Conservation (phyloP, 2,329 filamentous ascomycete genomes). For the Leptographium wingfieldii region DNA sequence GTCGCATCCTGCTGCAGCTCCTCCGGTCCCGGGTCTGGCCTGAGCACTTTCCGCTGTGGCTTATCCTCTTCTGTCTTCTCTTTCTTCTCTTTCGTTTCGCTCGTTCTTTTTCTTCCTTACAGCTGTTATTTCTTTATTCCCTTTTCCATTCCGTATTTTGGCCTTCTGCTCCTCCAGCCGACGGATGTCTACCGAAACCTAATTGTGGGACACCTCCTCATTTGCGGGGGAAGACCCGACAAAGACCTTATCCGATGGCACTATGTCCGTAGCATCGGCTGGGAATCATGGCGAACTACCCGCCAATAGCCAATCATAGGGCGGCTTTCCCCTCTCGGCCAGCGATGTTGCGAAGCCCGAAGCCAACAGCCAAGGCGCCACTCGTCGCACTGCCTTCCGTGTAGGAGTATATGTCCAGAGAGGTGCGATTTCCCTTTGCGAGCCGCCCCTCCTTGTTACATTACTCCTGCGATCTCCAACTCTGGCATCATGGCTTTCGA, state of each 20-base stretch:
- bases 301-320: background rate
- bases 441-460: background rate
- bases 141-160: background rate
- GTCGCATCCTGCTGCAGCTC: too few relatives aligned
- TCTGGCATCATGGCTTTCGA: constrained; percentile 5
- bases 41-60: too few relatives aligned
- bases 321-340: background rate
- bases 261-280: background rate
- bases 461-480: background rate
- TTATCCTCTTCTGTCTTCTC: background rate
- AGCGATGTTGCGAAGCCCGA: constrained; percentile 1
- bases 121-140: background rate
- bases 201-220: background rate
- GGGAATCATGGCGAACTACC: background rate
- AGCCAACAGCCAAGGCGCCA: background rate
- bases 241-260: background rate
- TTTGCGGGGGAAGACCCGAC: background rate
- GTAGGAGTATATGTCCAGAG: background rate
- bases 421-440: background rate
- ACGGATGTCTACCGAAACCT: background rate
- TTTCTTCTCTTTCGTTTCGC: background rate
- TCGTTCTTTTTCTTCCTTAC: too few relatives aligned
- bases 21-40: too few relatives aligned
- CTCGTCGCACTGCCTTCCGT: background rate
- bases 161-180: background rate